Evolutionary conservation across 352 stramenopile species (phyloP), one percentile per base, ranked within the genome.

Genomic region (Phytophthora quininea): DNA sequence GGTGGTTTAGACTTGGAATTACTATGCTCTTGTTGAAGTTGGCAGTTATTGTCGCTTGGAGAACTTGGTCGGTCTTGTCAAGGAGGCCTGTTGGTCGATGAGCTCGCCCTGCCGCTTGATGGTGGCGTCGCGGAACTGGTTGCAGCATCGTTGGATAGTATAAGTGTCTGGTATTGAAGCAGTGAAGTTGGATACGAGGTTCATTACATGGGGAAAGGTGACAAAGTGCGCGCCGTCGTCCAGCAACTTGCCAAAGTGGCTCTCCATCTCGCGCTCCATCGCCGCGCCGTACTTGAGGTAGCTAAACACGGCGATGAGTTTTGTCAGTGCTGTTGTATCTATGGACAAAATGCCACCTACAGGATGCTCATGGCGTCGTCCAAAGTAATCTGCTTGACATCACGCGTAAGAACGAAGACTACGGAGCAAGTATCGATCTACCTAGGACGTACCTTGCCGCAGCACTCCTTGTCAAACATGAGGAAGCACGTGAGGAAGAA

Each of bases 401-500:
- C 14, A 46, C 55, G 3, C 11, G 57, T 15, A 50, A 64, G 47
- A 35, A 5, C 7, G 30, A 14, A 40, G 24, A 49, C 29, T 49
- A 46, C 31, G 14, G 46, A 15, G 31, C 11, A 46, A 54, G 19
- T 50, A 11, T 50, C 32, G n/a, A 60, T 27, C 19, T 33, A 52
- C 2, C 35, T n/a, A 19, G 40, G 38, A 77, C 67, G 48, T 71
- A 92, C 83, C 70, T 80, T 83, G 37, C 86, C 86, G 15, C 58
- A 80, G 59, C 74, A 82, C 29, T 90, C 80, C 49, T 89, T 91
- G 74, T 93, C 86, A 48, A 90, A 92, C 79, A 92, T 92, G 69
- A 95, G 79, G 49, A 92, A 95, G 30, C 77, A 90, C n/a, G 76
- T 91, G n/a, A 95, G 66, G 66, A 89, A 91, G 54, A 95, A 93